phyloP scores from a whole-genome alignment of 192 early-diverging fungal genomes.

The Lunasporangiospora selenospora region DNA sequence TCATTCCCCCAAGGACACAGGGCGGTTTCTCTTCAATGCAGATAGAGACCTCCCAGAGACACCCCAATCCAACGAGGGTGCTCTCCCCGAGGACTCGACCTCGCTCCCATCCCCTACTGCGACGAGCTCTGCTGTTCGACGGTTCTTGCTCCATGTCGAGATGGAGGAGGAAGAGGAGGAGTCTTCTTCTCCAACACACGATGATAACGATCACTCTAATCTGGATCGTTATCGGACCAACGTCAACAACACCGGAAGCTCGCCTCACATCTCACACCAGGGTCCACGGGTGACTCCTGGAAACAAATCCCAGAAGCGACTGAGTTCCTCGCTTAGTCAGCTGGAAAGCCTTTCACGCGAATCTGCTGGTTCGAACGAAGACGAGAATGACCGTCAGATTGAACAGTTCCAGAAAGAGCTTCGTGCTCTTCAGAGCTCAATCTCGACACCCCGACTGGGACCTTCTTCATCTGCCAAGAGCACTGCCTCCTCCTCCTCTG shows the following conservation, averaged over 20 bases:
- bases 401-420: constrained; percentile 14
- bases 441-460: no score
- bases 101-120: no score
- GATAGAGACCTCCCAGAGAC: no score
- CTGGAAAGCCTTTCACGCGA: neutral
- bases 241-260: constrained; percentile 19
- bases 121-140: no score
- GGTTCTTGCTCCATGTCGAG: constrained; percentile 7
- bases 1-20: neutral
- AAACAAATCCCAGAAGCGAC: constrained; percentile 20
- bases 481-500: neutral
- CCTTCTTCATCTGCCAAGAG: constrained; percentile 10
- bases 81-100: no score
- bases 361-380: neutral
- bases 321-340: constrained; percentile 22
- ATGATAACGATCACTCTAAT: no score
- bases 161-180: no score
- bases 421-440: no score
- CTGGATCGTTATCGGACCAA: no score
- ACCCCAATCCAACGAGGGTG: no score
- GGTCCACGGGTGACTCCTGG: constrained; percentile 14
- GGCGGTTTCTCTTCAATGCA: no score
- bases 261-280: constrained; percentile 6
- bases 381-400: constrained; percentile 16
- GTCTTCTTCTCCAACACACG: no score